phyloP scores from a whole-genome alignment of 1,284 basidiomycete species.

The Singerocomus rubriflavus region DNA sequence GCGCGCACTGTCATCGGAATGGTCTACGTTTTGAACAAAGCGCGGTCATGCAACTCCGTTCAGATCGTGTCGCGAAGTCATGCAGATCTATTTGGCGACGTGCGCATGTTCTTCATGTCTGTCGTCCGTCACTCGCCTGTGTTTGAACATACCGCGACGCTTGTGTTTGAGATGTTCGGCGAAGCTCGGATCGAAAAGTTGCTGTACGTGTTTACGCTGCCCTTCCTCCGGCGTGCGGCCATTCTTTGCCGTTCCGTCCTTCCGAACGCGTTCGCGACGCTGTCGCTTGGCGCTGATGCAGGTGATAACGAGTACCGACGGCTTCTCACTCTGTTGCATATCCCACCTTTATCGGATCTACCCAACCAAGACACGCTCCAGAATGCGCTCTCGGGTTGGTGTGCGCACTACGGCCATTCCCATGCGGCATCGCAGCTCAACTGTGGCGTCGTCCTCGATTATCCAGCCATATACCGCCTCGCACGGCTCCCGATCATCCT shows the following conservation, averaged over 20 bases:
- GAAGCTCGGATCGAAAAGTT: slow-evolving; percentile 82
- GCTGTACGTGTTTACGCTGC: slow-evolving; percentile 86
- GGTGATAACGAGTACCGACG: slow-evolving; percentile 73
- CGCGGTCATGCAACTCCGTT: slow-evolving; percentile 47
- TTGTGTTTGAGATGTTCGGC: slow-evolving; percentile 74
- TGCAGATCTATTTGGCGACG: slow-evolving; percentile 69
- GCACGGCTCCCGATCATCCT: slow-evolving; percentile 79
- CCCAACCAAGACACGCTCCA: slow-evolving; percentile 80
- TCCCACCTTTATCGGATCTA: slow-evolving; percentile 76
- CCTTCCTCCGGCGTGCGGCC: slow-evolving; percentile 89
- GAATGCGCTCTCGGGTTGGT: slow-evolving; percentile 79
- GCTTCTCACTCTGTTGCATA: slow-evolving; percentile 70
- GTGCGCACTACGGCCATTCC: slow-evolving; percentile 74
- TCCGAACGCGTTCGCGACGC: slow-evolving; percentile 54
- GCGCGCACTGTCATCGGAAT: slow-evolving; percentile 82
- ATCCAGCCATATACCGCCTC: slow-evolving; percentile 83
- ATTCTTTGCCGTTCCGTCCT: slow-evolving; percentile 82
- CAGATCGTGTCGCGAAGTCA: slow-evolving; percentile 47
- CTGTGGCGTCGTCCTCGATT: slow-evolving; percentile 77
- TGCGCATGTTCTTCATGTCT: slow-evolving; percentile 83
- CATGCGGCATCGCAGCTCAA: slow-evolving; percentile 71
- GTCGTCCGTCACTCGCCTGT: slow-evolving; percentile 77
- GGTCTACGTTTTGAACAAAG: slow-evolving; percentile 74
- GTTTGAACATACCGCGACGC: slow-evolving; percentile 74
- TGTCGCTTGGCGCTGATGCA: slow-evolving; percentile 28